Conservation (phyloP, 495 filamentous ascomycete species). For the Emericellopsis terricola region DNA sequence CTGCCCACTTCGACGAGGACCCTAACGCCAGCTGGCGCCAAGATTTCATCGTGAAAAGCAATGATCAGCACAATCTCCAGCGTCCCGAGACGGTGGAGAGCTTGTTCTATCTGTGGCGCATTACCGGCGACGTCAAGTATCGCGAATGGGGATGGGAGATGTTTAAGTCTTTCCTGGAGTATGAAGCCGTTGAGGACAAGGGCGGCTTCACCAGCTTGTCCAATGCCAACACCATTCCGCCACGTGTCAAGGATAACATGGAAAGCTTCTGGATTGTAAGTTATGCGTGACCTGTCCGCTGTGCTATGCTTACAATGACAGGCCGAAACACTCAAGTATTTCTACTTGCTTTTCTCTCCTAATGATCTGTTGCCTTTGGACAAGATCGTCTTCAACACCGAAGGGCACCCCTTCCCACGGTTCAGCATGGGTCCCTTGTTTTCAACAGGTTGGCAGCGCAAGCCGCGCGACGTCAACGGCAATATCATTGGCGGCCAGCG, state of each 20-base stretch:
- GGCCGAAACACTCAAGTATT: slow-evolving; percentile 96
- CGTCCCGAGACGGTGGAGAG: slow-evolving; percentile 90
- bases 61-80: slow-evolving; percentile 85
- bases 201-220: slow-evolving; percentile 70
- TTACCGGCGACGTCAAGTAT: slow-evolving; percentile 83
- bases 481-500: slow-evolving; percentile 16
- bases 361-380: slow-evolving; percentile 69
- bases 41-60: slow-evolving; percentile 57
- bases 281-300: slow-evolving; percentile 1
- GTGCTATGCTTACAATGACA: slow-evolving; percentile 9
- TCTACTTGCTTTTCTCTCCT: slow-evolving; percentile 86
- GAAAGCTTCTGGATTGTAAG: slow-evolving; percentile 87
- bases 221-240: slow-evolving; percentile 53
- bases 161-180: slow-evolving; percentile 78
- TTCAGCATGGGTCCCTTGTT: slow-evolving; percentile 67
- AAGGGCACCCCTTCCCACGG: slow-evolving; percentile 78
- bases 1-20: slow-evolving; percentile 24
- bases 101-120: slow-evolving; percentile 95
- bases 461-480: slow-evolving; percentile 29
- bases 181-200: slow-evolving; percentile 56
- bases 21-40: slow-evolving; percentile 44
- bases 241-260: slow-evolving; percentile 59
- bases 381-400: slow-evolving; percentile 83
- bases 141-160: slow-evolving; percentile 97
- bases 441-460: slow-evolving; percentile 75